These are phyloP conservation scores for Pseudogymnoascus sp. DNA, from an alignment of 2,329 filamentous ascomycete species.

Conservation along the genomic window DNA sequence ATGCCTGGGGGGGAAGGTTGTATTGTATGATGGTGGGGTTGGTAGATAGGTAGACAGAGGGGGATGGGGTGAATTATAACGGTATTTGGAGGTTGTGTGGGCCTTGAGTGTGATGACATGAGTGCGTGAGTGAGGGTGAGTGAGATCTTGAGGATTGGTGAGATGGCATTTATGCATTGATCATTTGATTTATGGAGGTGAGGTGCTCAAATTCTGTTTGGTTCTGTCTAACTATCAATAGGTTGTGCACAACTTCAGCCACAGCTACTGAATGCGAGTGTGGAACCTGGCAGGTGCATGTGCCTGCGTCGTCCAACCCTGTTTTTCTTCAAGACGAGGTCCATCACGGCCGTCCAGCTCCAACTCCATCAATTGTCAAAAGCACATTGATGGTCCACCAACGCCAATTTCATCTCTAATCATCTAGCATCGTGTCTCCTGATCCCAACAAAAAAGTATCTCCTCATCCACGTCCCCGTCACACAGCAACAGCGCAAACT, in stretches of 20 bases:
- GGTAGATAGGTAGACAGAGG: background rate
- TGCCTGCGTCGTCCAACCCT: background rate
- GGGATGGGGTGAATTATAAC: background rate
- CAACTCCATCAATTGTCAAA: too few species aligned
- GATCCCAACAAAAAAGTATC: too few species aligned
- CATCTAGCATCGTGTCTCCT: too few species aligned
- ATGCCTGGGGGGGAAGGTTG: background rate
- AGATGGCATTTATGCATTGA: too few species aligned
- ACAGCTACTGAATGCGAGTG: background rate
- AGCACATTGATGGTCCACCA: too few species aligned
- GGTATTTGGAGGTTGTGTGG: background rate
- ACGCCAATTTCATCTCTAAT: too few species aligned
- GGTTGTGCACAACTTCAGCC: background rate
- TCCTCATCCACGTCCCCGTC: too few species aligned
- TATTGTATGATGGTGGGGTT: background rate
- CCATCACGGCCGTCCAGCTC: too few species aligned
- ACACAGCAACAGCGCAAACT: too few species aligned
- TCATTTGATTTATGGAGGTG: background rate
- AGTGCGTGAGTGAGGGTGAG: slow-evolving; percentile 10
- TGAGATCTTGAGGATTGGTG: background rate
- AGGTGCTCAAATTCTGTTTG: background rate
- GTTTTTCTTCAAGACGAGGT: background rate
- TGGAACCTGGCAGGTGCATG: background rate
- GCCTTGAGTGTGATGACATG: background rate
- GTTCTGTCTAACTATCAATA: background rate